These are phyloP conservation scores for Yamadazyma diospyri DNA, from an alignment of 1,139 yeast genomes.

Conservation along the genomic window DNA sequence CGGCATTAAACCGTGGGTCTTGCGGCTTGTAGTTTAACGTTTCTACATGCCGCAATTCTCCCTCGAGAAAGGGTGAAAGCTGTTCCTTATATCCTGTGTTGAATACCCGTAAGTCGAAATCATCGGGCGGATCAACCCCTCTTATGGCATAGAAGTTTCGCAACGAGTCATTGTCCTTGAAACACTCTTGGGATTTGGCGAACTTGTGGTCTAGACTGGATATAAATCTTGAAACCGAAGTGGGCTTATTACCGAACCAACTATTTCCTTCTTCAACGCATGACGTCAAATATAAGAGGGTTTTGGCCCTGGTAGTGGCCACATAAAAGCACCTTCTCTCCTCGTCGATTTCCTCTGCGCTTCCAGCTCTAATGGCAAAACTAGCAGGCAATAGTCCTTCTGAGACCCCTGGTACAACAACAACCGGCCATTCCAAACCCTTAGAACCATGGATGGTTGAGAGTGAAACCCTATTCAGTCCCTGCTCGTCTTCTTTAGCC, in stretches of 20 bases:
- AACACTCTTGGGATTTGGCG: constrained; percentile 17
- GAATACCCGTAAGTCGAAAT: constrained; percentile 64
- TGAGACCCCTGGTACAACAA: constrained; percentile 69
- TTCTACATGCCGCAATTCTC: constrained; percentile 2
- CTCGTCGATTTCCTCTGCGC: constrained; percentile 51
- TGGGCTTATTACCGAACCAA: constrained; percentile 19
- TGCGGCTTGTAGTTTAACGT: constrained; percentile 2
- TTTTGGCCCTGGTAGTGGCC: constrained; percentile 80
- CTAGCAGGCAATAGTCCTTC: constrained; percentile 59
- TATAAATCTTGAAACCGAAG: constrained; percentile 32
- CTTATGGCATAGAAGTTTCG: constrained; percentile 18
- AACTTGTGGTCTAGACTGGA: constrained; percentile 10
- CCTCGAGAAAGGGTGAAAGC: constrained; percentile 9
- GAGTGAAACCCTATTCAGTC: constrained; percentile 29
- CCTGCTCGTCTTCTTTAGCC: constrained; percentile 10
- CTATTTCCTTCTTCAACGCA: constrained; percentile 22
- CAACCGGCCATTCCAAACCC: constrained; percentile 94
- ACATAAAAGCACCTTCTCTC: constrained; percentile 86
- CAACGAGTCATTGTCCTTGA: constrained; percentile 16
- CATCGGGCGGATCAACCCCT: constrained; percentile 10
- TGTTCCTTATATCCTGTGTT: constrained; percentile 38
- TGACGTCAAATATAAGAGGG: constrained; percentile 33
- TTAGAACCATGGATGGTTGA: constrained; percentile 91
- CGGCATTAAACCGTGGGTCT: neutral
- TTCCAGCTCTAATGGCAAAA: constrained; percentile 32